Evolutionary conservation across 148 eudicot genomes (phyloP), one percentile per base, ranked within the genome.

Genomic region (Spergularia bocconei): DNA sequence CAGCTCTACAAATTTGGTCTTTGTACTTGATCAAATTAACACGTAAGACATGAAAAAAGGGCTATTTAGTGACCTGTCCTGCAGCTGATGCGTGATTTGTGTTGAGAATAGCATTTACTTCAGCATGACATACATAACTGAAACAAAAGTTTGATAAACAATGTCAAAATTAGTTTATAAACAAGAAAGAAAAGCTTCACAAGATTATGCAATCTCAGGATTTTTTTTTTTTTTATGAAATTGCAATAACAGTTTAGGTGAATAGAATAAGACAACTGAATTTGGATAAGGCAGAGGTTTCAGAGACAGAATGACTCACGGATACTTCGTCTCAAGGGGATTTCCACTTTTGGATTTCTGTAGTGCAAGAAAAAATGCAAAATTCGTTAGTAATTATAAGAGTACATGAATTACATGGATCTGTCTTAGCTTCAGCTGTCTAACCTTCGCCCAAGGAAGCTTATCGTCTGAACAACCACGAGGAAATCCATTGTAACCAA

Each of bases 61-160:
- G 53, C 21, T 55, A 17, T 44, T 36, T 23, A 82, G 63, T 78
- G 65, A 93, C 98, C 91, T 93, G 98, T 63, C 98, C 97, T 29
- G 87, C 89, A 77, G 97, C 98, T 69, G 98, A 91, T 77, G 98
- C 98, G 79, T 91, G 97, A 75, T 93, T 93, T 23, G 88, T 93
- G 87, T 93, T 93, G 79, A 93, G 84, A 71, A 93, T 91, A 55
- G 97, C 97, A 81, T 93, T 93, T 67, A 93, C 97, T 90, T 93
- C 98, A 67, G 98, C 98, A 73, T 93, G 98, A 78, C 98, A 93
- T 36, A 93, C 98, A 80, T 93, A 93, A 74, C 98, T 93, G 78
- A 75, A 81, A 79, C 58, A 76, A 16, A 64, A 38, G 15, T 62
- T 70, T 21, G 33, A 77, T 29, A n/a, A 61, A 3, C 10, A 63